Evolutionary conservation across 208 protist genomes (phyloP), one percentile per base, ranked within the genome.

Genomic region (Angomonas ambiguus): DNA sequence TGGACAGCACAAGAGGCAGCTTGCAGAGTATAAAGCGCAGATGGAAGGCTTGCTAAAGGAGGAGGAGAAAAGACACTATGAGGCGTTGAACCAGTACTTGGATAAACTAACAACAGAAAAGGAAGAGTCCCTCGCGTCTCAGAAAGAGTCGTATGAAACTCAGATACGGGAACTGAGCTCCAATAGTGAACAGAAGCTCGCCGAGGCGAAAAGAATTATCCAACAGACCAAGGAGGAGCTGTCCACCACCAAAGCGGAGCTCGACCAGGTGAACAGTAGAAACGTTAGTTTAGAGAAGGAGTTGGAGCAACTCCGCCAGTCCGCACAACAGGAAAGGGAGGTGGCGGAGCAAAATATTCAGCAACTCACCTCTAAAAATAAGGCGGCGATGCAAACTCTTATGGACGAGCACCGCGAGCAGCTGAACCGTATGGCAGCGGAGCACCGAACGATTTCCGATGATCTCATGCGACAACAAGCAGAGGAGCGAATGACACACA

Each of bases 361-460:
- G 2, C 34, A 48, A 6, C 73, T 65, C 58, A 30, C 64, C 32
- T 55, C 65, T 20, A 69, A 76, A 11, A 71, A 78, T 53, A 60
- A 41, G 22, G 58, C 68, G 11, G 67, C 74, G 3, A 28, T 83
- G 27, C 45, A 81, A 57, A 56, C 65, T 56, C 68, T 77, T 22
- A 60, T 62, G 18, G 27, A 72, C 3, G 72, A 74, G 3, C 77
- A 85, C 72, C 0, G 60, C 41, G 28, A 20, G 25, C 65, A 77
- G 45, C 63, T 82, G 0, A 75, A 83, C 33, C 56, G 68, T 33
- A 27, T 82, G 1, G 70, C 63, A 2, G 55, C 49, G 5, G 60
- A 80, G 18, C 84, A 91, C 74, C 77, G 79, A 35, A 20, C 42
- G 2, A 66, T 83, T 11, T 30, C 88, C 30, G 89, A 92, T 42